phyloP scores from a whole-genome alignment of 257 asterid genomes.

The Petunia axillaris region DNA sequence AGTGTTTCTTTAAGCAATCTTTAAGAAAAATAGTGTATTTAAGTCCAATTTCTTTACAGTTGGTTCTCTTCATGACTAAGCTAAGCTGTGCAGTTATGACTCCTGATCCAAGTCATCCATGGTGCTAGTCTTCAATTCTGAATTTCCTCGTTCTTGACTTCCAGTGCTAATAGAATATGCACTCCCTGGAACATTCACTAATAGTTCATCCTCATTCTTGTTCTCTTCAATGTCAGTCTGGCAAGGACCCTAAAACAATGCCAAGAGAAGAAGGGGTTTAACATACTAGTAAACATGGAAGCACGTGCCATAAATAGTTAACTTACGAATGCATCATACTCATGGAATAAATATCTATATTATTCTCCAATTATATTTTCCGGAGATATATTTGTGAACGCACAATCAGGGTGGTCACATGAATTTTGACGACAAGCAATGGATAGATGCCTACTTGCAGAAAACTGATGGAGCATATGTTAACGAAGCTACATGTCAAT shows the following conservation, averaged over 20 bases:
- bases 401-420: background rate
- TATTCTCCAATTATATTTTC: background rate
- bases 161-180: conserved; percentile 58
- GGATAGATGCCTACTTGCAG: too few species aligned
- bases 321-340: background rate
- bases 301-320: too few species aligned
- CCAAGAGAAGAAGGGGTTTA: background rate
- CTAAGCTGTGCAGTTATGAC: conserved; percentile 7
- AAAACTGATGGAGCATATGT: background rate
- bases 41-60: background rate
- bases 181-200: conserved; percentile 92
- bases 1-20: background rate
- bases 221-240: conserved; percentile 31
- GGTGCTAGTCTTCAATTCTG: background rate
- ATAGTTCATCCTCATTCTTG: conserved; percentile 54
- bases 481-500: background rate
- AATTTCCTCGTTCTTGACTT: conserved; percentile 29
- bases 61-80: conserved; percentile 5
- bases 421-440: background rate
- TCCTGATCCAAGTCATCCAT: background rate
- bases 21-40: background rate
- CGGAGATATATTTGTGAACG: background rate
- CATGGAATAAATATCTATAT: background rate
- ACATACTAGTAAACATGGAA: conserved; percentile 13
- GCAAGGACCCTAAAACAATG: conserved; percentile 42